phyloP scores from a whole-genome alignment of 2,329 filamentous ascomycete species.

The Calonectria montana region DNA sequence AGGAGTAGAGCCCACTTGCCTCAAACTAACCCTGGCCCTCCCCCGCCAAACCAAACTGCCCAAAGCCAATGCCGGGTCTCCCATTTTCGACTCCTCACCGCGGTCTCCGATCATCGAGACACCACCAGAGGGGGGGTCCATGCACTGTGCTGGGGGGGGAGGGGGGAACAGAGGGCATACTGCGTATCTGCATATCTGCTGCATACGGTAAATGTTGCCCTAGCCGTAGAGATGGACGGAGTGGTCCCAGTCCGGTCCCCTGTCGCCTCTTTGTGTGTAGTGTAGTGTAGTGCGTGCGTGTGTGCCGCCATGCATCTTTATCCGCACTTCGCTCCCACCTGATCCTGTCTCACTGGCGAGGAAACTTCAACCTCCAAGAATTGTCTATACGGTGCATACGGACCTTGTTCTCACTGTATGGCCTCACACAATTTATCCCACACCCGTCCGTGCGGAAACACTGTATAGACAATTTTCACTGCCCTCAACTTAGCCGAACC shows the following conservation, averaged over 20 bases:
- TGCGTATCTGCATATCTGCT: conserved; percentile 38
- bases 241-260: not conserved
- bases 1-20: not conserved
- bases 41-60: not conserved
- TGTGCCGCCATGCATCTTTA: conserved; percentile 39
- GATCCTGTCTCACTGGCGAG: conserved; percentile 24
- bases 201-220: conserved; percentile 12
- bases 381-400: conserved; percentile 44
- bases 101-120: conserved; percentile 2
- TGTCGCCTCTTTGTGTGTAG: not conserved
- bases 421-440: not conserved
- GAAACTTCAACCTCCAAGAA: conserved; percentile 41
- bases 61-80: not conserved
- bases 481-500: conserved; percentile 24
- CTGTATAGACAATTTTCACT: conserved; percentile 42
- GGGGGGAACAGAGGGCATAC: not conserved
- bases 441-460: conserved; percentile 27
- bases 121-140: not conserved
- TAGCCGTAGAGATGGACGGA: not conserved
- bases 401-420: conserved; percentile 32
- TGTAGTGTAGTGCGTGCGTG: too few species aligned
- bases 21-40: not conserved
- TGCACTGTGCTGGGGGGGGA: not conserved
- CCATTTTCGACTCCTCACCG: conserved; percentile 12
- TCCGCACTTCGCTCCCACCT: conserved; percentile 33